phyloP scores from a whole-genome alignment of 257 asterid genomes.

The Gynochthodes officinalis region DNA sequence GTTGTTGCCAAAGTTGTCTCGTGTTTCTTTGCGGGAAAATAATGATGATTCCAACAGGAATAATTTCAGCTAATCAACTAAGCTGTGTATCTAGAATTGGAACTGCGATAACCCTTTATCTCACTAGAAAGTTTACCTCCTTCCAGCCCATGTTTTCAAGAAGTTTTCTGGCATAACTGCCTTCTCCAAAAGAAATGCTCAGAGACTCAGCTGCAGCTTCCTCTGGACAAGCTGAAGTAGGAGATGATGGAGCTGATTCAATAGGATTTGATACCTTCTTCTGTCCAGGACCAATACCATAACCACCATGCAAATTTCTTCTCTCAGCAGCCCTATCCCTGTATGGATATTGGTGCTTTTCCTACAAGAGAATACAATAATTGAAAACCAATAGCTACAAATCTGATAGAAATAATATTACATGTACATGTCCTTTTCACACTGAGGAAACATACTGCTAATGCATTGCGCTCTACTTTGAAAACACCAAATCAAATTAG shows the following conservation, averaged over 20 bases:
- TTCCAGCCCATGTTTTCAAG: conserved; percentile 98
- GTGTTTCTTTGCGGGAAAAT: too few relatives aligned
- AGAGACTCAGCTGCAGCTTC: conserved; percentile 75
- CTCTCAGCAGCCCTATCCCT: conserved; percentile 99
- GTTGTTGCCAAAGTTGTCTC: neutral
- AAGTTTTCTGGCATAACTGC: conserved; percentile 83
- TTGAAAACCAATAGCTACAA: neutral
- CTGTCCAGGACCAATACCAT: conserved; percentile 94
- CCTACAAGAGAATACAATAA: neutral
- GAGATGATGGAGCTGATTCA: conserved; percentile 48
- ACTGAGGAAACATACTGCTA: neutral
- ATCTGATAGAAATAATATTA: neutral
- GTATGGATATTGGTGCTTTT: conserved; percentile 25
- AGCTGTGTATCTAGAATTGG: too few relatives aligned
- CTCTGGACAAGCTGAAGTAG: conserved; percentile 39
- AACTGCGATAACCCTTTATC: neutral
- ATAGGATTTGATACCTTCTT: conserved; percentile 37
- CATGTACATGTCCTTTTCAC: neutral
- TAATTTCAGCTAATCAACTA: neutral
- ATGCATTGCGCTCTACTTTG: neutral
- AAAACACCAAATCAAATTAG: neutral
- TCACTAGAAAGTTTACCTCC: conserved; percentile 49
- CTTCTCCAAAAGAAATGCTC: conserved; percentile 71
- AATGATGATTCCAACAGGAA: neutral
- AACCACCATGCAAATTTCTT: conserved; percentile 83